Conservation (phyloP, 2,329 filamentous ascomycete genomes). For the Blastomyces emzantsi region DNA sequence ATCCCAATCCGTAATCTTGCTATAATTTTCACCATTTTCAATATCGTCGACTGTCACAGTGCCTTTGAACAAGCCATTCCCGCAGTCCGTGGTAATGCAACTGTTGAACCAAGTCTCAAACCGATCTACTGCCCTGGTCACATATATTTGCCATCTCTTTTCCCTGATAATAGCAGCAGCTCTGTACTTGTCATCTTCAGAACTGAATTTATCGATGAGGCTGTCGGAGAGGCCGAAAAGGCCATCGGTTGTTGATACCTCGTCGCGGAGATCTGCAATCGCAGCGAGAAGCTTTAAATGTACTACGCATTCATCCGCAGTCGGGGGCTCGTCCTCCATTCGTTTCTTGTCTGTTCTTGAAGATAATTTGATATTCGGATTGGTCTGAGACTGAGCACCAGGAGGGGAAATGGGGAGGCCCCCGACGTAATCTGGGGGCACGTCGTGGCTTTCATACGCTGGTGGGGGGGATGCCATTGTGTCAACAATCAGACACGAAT, state of each 20-base stretch:
- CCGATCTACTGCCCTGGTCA: conserved; percentile 58
- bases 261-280: conserved; percentile 58
- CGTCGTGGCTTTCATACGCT: neutral
- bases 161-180: conserved; percentile 51
- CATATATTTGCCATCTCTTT: conserved; percentile 64
- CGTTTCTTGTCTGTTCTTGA: neutral
- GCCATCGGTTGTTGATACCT: conserved; percentile 57
- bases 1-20: conserved; percentile 20
- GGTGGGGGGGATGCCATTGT: neutral
- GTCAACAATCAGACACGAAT: neutral
- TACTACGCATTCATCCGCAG: conserved; percentile 53
- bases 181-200: conserved; percentile 32
- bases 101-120: conserved; percentile 58
- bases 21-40: conserved; percentile 26
- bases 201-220: conserved; percentile 28
- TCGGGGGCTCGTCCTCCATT: neutral
- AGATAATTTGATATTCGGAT: neutral
- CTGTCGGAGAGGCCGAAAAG: conserved; percentile 55
- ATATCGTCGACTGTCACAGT: conserved; percentile 19
- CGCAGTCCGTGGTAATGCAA: conserved; percentile 16
- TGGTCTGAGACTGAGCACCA: neutral
- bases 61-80: conserved; percentile 6
- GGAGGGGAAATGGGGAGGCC: neutral
- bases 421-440: neutral
- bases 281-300: conserved; percentile 66